Evolutionary conservation across 2,329 filamentous ascomycete species (phyloP).

Genomic region (Dactylellina leptospora): DNA sequence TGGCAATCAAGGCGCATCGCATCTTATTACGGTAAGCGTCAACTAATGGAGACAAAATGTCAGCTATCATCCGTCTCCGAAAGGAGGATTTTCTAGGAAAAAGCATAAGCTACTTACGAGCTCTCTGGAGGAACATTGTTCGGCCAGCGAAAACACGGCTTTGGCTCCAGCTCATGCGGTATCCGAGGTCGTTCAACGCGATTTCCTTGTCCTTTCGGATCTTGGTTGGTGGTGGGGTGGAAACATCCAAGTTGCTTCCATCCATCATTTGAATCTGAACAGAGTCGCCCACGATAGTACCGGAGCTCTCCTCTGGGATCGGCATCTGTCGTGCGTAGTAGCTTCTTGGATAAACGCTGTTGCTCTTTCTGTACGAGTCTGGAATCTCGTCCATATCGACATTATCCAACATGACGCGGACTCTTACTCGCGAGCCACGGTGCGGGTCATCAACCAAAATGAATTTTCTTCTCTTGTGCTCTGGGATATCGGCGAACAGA

Average conservation of each 20-base stretch:
- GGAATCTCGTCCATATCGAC: slow-evolving; percentile 96
- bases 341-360: slow-evolving; percentile 87
- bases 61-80: slow-evolving; percentile 17
- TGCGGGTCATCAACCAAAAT: slow-evolving; percentile 92
- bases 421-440: slow-evolving; percentile 80
- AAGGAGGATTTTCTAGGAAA: slow-evolving; percentile 9
- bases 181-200: slow-evolving; percentile 90
- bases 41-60: slow-evolving; percentile 67
- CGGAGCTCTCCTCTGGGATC: slow-evolving; percentile 75
- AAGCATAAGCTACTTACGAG: slow-evolving; percentile 76
- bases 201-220: slow-evolving; percentile 80
- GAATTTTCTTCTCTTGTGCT: slow-evolving; percentile 92
- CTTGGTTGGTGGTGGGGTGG: slow-evolving; percentile 77
- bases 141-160: slow-evolving; percentile 88
- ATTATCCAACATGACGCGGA: slow-evolving; percentile 89
- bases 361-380: slow-evolving; percentile 89
- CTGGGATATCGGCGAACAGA: slow-evolving; percentile 87
- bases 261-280: slow-evolving; percentile 73
- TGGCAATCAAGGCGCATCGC: slow-evolving; percentile 78
- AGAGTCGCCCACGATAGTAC: slow-evolving; percentile 66
- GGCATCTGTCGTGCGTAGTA: slow-evolving; percentile 80
- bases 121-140: slow-evolving; percentile 87
- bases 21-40: slow-evolving; percentile 95
- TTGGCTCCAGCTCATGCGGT: slow-evolving; percentile 96
- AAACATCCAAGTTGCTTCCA: slow-evolving; percentile 75